A percentile compares a stretch with the other conserved stretches of the same genome.
Conservation (phyloP, 495 filamentous ascomycete genomes). For the Alectoria sarmentosa region DNA sequence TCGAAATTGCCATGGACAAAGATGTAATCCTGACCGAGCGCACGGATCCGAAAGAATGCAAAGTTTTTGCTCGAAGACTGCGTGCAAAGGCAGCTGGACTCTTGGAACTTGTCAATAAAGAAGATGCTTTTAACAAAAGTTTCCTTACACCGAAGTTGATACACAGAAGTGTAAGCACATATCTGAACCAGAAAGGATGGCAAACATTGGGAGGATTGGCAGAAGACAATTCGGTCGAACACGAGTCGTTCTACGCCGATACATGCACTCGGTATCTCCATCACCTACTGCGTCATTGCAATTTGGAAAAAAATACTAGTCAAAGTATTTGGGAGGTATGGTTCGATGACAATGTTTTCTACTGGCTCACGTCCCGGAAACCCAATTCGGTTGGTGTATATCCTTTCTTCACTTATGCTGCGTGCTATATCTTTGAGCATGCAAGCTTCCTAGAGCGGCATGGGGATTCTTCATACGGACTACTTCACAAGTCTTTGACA, state of each 20-base stretch:
- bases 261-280: not conserved
- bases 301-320: not conserved
- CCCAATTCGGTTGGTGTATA: not conserved
- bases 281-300: not conserved
- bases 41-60: not conserved
- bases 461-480: not conserved
- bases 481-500: not conserved
- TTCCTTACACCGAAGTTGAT: not conserved
- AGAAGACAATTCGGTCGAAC: not conserved
- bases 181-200: conserved; percentile 1
- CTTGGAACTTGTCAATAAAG: not conserved
- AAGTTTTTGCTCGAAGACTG: not conserved
- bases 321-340: not conserved
- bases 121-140: no score
- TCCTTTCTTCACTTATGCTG: not conserved
- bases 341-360: not conserved
- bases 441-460: not conserved
- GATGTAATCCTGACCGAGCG: not conserved
- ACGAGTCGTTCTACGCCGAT: not conserved
- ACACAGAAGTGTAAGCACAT: conserved; percentile 4
- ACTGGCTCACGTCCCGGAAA: no score
- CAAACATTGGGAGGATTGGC: not conserved
- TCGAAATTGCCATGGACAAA: not conserved
- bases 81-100: not conserved
- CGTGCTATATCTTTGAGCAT: not conserved